Evolutionary conservation across 768 basidiomycete species (phyloP).

Genomic region (Tylopilus subfusipes): DNA sequence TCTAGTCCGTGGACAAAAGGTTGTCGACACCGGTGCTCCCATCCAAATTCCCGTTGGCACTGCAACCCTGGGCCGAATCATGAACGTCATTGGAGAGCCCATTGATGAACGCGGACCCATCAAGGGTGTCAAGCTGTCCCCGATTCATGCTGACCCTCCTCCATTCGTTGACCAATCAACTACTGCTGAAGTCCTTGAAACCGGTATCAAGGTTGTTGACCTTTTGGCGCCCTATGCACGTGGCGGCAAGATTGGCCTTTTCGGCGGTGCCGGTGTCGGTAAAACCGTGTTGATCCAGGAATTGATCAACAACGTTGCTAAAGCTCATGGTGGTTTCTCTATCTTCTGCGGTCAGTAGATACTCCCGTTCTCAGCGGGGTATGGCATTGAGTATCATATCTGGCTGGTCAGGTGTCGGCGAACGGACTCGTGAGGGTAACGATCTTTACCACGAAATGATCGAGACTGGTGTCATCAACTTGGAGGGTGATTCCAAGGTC

Average conservation of each 20-base stretch:
- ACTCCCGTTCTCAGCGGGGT: background rate
- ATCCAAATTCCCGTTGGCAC: slow-evolving; percentile 96
- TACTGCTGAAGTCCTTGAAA: slow-evolving; percentile 97
- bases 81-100: slow-evolving; percentile 99
- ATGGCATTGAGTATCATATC: slow-evolving; percentile 9
- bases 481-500: slow-evolving; percentile 99
- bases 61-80: slow-evolving; percentile 95
- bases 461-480: slow-evolving; percentile 99
- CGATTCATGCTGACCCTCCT: slow-evolving; percentile 98
- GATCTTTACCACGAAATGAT: slow-evolving; percentile 99
- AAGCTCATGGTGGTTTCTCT: slow-evolving; percentile 99
- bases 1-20: slow-evolving; percentile 98
- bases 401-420: slow-evolving; percentile 79
- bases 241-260: slow-evolving; percentile 99
- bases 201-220: slow-evolving; percentile 99
- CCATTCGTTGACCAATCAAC: slow-evolving; percentile 98
- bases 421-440: slow-evolving; percentile 99
- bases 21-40: slow-evolving; percentile 94
- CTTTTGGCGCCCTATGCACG: slow-evolving; percentile 99
- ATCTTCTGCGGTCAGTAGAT: slow-evolving; percentile 84
- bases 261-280: slow-evolving; percentile 99
- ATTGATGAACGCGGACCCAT: slow-evolving; percentile 99
- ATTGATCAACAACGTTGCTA: slow-evolving; percentile 99
- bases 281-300: slow-evolving; percentile 99
- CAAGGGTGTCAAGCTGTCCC: slow-evolving; percentile 85